A percentile compares a stretch with the other conserved stretches of the same genome.
Evolutionary conservation across 441 rosid genomes (phyloP).

Genomic region (Dalechampia spathulata): DNA sequence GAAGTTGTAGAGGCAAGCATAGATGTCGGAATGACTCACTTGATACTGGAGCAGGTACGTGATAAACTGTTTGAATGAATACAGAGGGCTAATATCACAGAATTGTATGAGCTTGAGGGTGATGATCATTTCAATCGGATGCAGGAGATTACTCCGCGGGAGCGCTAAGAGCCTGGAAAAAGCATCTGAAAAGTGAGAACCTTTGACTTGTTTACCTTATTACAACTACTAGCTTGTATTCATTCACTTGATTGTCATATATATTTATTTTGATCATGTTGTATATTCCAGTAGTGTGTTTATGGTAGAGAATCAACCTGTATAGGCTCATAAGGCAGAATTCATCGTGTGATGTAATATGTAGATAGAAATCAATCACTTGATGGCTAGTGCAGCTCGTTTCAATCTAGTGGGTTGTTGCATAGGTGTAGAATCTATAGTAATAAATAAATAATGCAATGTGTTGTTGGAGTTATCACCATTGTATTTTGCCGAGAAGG

Average conservation of each 20-base stretch:
- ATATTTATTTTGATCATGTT: background rate
- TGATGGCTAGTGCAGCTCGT: no score
- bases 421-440: no score
- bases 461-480: no score
- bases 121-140: background rate
- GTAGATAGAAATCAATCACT: no score
- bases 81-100: no score
- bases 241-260: conserved; percentile 12
- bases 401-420: no score
- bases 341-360: no score
- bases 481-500: no score
- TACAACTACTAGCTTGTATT: background rate
- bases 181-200: background rate
- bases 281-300: conserved; percentile 13
- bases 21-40: conserved; percentile 26
- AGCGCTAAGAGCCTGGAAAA: conserved; percentile 3
- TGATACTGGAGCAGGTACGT: conserved; percentile 31
- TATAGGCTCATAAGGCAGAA: background rate
- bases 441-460: no score
- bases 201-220: background rate
- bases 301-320: background rate
- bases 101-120: no score
- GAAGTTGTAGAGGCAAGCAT: conserved; percentile 27
- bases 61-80: no score
- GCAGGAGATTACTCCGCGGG: conserved; percentile 21